A percentile compares a stretch with the other conserved stretches of the same genome.
Conservation (phyloP, 805 yeast genomes). For the Debaryomyces prosopidis region DNA sequence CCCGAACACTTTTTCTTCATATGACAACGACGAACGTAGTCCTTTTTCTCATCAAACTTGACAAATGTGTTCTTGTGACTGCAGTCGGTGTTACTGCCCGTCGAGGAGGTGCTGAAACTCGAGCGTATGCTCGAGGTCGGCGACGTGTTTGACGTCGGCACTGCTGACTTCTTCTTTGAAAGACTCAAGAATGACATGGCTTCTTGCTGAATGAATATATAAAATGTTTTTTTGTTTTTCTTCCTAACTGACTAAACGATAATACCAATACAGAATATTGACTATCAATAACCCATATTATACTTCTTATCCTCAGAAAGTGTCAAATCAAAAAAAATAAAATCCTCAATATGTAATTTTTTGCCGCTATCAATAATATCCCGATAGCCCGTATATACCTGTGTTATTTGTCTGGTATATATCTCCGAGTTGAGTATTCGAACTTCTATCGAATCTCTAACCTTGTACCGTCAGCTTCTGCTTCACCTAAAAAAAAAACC, state of each 20-base stretch:
- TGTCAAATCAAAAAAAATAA: neutral
- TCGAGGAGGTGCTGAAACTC: constrained; percentile 8
- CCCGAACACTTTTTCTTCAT: constrained; percentile 19
- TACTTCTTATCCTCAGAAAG: neutral
- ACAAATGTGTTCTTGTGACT: constrained; percentile 21
- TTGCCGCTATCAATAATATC: neutral
- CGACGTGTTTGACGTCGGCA: neutral
- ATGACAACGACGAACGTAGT: constrained; percentile 42
- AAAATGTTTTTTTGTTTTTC: neutral
- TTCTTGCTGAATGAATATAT: neutral
- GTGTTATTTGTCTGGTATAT: no score
- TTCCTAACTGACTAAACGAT: neutral
- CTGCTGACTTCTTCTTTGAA: constrained; percentile 1
- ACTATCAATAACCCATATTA: neutral
- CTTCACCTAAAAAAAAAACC: neutral
- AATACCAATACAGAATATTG: neutral
- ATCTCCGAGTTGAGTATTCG: no score
- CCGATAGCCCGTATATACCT: no score
- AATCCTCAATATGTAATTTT: neutral
- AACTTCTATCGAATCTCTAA: no score
- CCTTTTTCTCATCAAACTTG: constrained; percentile 47
- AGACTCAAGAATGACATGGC: constrained; percentile 2
- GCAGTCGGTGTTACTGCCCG: constrained; percentile 5
- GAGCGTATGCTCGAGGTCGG: constrained; percentile 2
- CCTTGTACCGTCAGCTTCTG: neutral